Evolutionary conservation across 2,329 filamentous ascomycete genomes (phyloP).

Genomic region (Didymellaceae sp.): DNA sequence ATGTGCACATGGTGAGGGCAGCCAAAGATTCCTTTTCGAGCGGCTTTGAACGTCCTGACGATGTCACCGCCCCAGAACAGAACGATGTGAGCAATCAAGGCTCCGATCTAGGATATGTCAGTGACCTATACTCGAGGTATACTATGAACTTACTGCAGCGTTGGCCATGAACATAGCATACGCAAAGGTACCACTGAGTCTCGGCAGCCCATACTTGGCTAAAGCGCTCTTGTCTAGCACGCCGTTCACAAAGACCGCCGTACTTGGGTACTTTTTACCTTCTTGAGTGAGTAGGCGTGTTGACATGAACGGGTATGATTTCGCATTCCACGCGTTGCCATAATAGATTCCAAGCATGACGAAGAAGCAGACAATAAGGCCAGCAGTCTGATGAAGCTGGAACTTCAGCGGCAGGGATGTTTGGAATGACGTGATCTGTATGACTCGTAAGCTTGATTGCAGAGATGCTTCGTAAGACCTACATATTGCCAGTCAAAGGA

Average conservation of each 20-base stretch:
- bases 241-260: slow-evolving; percentile 20
- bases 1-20: slow-evolving; percentile 23
- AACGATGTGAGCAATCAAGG: slow-evolving; percentile 18
- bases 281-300: slow-evolving; percentile 22
- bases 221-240: slow-evolving; percentile 21
- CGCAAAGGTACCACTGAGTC: slow-evolving; percentile 21
- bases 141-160: slow-evolving; percentile 18
- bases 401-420: slow-evolving; percentile 23
- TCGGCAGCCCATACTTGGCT: slow-evolving; percentile 20
- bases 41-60: slow-evolving; percentile 18
- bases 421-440: slow-evolving; percentile 26
- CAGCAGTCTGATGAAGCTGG: slow-evolving; percentile 21
- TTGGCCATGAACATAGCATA: slow-evolving; percentile 28
- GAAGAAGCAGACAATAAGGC: slow-evolving; percentile 18
- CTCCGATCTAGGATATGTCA: slow-evolving; percentile 17
- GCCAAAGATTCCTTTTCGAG: slow-evolving; percentile 16
- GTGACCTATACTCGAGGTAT: neutral
- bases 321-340: slow-evolving; percentile 23
- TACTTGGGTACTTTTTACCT: slow-evolving; percentile 17
- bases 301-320: slow-evolving; percentile 22
- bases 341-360: slow-evolving; percentile 24
- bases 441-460: neutral
- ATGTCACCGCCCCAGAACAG: slow-evolving; percentile 25
- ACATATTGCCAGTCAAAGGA: slow-evolving; percentile 29
- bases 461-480: neutral